Conservation (phyloP, 805 yeast genomes). For the Candida bentonensis region DNA sequence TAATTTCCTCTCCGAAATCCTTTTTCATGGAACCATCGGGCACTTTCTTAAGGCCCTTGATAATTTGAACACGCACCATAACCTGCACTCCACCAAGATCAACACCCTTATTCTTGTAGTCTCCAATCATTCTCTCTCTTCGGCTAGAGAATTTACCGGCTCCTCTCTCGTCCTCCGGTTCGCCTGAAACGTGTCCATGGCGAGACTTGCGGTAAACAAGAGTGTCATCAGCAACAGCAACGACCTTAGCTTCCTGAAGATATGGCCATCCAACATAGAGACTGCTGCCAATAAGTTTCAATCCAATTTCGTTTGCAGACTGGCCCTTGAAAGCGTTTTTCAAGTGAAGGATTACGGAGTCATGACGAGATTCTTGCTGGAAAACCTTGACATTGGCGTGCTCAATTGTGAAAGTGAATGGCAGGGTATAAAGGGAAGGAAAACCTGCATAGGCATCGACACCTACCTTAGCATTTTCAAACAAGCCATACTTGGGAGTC, state of each 20-base stretch:
- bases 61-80: constrained; percentile 56
- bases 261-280: constrained; percentile 87
- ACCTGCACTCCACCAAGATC: constrained; percentile 38
- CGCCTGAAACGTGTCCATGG: not conserved
- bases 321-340: constrained; percentile 28
- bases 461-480: constrained; percentile 56
- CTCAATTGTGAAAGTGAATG: constrained; percentile 39
- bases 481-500: constrained; percentile 32
- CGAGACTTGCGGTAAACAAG: not conserved
- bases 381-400: constrained; percentile 61
- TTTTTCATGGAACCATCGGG: constrained; percentile 65
- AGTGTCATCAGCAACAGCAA: constrained; percentile 41
- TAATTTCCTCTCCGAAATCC: constrained; percentile 35
- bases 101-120: constrained; percentile 45
- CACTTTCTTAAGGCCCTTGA: constrained; percentile 63
- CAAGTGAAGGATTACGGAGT: constrained; percentile 58
- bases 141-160: constrained; percentile 31
- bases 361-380: constrained; percentile 72
- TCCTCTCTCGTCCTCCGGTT: constrained; percentile 33
- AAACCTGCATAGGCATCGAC: constrained; percentile 72
- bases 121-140: constrained; percentile 25
- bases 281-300: constrained; percentile 42
- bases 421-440: constrained; percentile 66
- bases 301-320: constrained; percentile 50
- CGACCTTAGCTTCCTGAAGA: constrained; percentile 62